Conservation (phyloP, 768 basidiomycete species). For the Trichaptum fuscoviolaceum region DNA sequence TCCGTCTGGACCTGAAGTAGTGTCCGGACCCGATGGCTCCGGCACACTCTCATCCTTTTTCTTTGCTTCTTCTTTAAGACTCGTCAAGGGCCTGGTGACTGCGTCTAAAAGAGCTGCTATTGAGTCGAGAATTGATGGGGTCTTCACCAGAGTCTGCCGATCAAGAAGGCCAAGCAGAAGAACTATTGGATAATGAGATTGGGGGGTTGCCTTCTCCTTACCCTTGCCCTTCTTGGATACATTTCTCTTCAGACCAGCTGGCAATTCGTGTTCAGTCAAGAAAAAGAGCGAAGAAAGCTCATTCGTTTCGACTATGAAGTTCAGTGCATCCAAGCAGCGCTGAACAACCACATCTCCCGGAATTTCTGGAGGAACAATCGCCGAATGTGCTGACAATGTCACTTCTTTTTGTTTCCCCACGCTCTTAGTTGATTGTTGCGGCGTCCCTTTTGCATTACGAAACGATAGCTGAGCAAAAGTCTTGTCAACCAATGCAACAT, state of each 20-base stretch:
- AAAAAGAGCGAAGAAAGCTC: slow-evolving; percentile 87
- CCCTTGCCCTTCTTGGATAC: slow-evolving; percentile 88
- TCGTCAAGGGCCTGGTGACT: slow-evolving; percentile 78
- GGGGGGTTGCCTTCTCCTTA: slow-evolving; percentile 79
- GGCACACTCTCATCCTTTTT: slow-evolving; percentile 17
- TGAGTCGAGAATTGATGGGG: slow-evolving; percentile 88
- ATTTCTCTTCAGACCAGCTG: slow-evolving; percentile 64
- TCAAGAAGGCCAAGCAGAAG: slow-evolving; percentile 85
- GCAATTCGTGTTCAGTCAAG: slow-evolving; percentile 90
- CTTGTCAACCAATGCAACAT: slow-evolving; percentile 86
- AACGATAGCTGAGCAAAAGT: slow-evolving; percentile 91
- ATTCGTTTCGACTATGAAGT: slow-evolving; percentile 82
- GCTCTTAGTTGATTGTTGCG: slow-evolving; percentile 38
- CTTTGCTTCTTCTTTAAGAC: slow-evolving; percentile 48
- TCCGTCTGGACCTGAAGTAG: slow-evolving; percentile 17
- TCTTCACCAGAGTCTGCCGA: slow-evolving; percentile 77
- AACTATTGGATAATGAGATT: slow-evolving; percentile 88
- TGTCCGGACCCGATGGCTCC: slow-evolving; percentile 7
- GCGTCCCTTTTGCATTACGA: slow-evolving; percentile 41
- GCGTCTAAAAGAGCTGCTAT: slow-evolving; percentile 84
- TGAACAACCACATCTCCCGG: slow-evolving; percentile 93
- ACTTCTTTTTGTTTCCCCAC: slow-evolving; percentile 66
- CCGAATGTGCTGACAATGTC: slow-evolving; percentile 47
- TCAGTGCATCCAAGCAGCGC: slow-evolving; percentile 87
- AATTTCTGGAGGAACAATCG: slow-evolving; percentile 62